Evolutionary conservation across 345 rosid genomes (phyloP), one percentile per base, ranked within the genome.

Genomic region (Eucalyptus grandis): DNA sequence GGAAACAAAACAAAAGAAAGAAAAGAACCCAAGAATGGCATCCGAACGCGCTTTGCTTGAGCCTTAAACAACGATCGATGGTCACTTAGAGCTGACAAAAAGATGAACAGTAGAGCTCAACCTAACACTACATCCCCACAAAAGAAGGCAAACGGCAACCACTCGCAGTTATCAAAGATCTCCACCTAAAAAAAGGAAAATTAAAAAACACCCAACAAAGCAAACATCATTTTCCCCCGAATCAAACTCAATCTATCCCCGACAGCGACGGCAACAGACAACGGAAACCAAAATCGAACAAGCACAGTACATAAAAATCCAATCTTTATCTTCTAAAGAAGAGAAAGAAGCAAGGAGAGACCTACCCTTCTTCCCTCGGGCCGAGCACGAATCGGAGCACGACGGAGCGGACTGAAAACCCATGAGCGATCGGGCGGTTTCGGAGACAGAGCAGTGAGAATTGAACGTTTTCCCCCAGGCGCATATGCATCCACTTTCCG

Each of bases 401-500:
- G 40, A 16, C 69, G 89, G 50, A 56, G 49, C 80, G 86, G 83
- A 69, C 15, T 27, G 65, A 40, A 21, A 22, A 77, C 83, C 83
- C 83, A 77, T 21, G 83, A 77, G 27, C 21, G 83, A 77, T 77
- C 83, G 47, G 83, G 12, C 24, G 43, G 15, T 77, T 77, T 44
- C 92, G 60, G 90, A 49, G n/a, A 27, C 58, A 58, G 89, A 46
- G 53, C 14, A 40, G 65, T 88, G 47, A 31, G 65, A 92, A 92
- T 83, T 47, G 91, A 92, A 86, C 91, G 90, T 91, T 93, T 92
- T 92, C 89, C 89, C 92, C 89, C 90, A 90, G 86, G 43, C 86
- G 90, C 90, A 88, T 86, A 92, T 91, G 89, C 91, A 91, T 91
- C 46, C 93, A 86, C 90, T 93, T 89, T 96, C 93, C 93, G 93